Conservation (phyloP, 2,329 filamentous ascomycete species). For the Chaetomium strumarium region DNA sequence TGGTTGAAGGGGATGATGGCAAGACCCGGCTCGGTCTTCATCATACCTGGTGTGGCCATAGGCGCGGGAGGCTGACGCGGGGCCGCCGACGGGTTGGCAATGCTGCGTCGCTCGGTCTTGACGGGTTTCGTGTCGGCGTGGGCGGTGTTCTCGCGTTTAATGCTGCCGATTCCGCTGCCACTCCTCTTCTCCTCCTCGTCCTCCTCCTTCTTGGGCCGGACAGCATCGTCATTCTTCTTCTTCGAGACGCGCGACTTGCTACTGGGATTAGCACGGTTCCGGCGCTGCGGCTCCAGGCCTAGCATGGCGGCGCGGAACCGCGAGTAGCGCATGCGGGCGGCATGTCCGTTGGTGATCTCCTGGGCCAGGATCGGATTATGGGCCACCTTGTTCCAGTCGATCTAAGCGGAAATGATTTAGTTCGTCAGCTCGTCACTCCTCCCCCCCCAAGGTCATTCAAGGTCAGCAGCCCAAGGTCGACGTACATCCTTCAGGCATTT, state of each 20-base stretch:
- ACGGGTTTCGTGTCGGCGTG: neutral
- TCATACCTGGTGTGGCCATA: slow-evolving; percentile 4
- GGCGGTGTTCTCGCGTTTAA: slow-evolving; percentile 6
- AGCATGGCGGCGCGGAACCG: slow-evolving; percentile 45
- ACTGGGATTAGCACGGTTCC: slow-evolving; percentile 34
- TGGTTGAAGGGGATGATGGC: slow-evolving; percentile 1
- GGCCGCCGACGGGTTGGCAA: neutral
- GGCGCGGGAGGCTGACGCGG: slow-evolving; percentile 7
- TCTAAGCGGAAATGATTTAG: slow-evolving; percentile 32
- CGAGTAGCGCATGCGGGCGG: slow-evolving; percentile 55
- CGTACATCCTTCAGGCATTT: slow-evolving; percentile 57
- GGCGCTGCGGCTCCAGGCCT: slow-evolving; percentile 43
- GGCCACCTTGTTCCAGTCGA: slow-evolving; percentile 55
- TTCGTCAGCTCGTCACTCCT: neutral
- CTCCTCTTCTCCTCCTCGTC: neutral
- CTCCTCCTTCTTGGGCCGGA: slow-evolving; percentile 26
- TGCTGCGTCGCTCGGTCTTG: slow-evolving; percentile 13
- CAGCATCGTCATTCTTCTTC: slow-evolving; percentile 35
- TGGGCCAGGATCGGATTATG: slow-evolving; percentile 47
- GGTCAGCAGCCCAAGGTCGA: slow-evolving; percentile 10
- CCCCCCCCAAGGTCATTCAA: neutral
- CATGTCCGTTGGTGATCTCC: slow-evolving; percentile 54
- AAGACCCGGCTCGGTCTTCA: slow-evolving; percentile 11
- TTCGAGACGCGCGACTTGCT: slow-evolving; percentile 46
- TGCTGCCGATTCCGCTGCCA: slow-evolving; percentile 9